Percentiles rank a stretch among this genome's conserved stretches.
These are phyloP conservation scores for Naegleria lovaniensis DNA, from an alignment of 208 protist species.

Conservation along the genomic window DNA sequence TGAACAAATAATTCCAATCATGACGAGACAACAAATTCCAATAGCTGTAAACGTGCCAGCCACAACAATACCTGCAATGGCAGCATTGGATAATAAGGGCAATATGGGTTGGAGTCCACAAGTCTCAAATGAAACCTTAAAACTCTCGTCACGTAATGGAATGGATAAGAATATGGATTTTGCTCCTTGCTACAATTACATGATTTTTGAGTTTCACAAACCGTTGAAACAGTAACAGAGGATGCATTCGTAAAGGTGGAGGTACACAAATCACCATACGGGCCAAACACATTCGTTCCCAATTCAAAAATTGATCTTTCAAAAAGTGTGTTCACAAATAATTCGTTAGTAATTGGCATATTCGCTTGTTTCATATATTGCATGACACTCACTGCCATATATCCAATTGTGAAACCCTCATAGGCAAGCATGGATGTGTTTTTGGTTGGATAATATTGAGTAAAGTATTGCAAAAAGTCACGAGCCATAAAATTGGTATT, in stretches of 20 bases:
- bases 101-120: not conserved
- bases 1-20: not conserved
- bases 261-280: not conserved
- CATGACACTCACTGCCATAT: not conserved
- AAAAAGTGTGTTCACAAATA: not conserved
- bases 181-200: not conserved
- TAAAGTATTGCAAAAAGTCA: not conserved
- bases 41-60: not conserved
- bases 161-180: not conserved
- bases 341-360: not conserved
- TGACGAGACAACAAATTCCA: not conserved
- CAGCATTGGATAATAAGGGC: not conserved
- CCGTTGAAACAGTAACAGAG: not conserved
- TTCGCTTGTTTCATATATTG: not conserved
- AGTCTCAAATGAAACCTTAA: not conserved
- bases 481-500: not conserved
- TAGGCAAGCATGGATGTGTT: not conserved
- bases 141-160: not conserved
- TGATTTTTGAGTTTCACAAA: not conserved
- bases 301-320: not conserved
- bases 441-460: not conserved
- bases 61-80: not conserved
- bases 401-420: not conserved
- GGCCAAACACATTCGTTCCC: not conserved
- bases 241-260: not conserved